Conservation (phyloP, 139 green algal genomes). For the Chlamydomonas applanata region DNA sequence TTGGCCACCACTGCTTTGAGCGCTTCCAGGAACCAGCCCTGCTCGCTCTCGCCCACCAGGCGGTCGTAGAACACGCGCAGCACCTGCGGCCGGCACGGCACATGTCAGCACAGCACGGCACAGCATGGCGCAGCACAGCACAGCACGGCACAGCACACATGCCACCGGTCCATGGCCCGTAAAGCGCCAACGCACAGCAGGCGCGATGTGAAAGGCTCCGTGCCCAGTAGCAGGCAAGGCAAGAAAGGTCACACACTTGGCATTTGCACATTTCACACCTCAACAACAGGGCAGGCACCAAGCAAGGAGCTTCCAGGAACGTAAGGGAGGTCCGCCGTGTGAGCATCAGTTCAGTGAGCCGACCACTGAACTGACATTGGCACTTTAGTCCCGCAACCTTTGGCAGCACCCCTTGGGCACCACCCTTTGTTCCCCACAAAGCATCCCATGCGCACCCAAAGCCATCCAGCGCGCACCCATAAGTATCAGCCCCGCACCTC, state of each 20-base stretch:
- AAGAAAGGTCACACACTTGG: too few relatives aligned
- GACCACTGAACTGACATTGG: neutral
- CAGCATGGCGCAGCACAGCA: neutral
- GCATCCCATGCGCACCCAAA: too few relatives aligned
- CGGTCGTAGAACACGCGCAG: conserved; percentile 63
- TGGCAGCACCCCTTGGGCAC: too few relatives aligned
- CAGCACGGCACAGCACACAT: neutral
- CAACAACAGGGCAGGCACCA: too few relatives aligned
- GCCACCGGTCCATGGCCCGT: neutral
- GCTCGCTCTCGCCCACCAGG: conserved; percentile 43
- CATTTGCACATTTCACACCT: too few relatives aligned
- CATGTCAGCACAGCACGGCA: neutral
- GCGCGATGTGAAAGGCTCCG: neutral
- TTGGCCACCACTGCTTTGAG: conserved; percentile 17
- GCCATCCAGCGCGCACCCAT: too few relatives aligned
- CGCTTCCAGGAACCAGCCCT: conserved; percentile 46
- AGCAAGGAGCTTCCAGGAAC: too few relatives aligned
- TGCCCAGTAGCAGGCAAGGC: too few relatives aligned
- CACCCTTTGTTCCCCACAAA: too few relatives aligned
- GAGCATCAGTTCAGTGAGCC: too few relatives aligned
- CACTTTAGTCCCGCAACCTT: too few relatives aligned
- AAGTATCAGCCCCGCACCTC: conserved; percentile 14
- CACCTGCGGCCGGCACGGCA: neutral
- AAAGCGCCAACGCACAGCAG: neutral
- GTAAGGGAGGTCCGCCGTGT: too few relatives aligned